A percentile compares a stretch with the other conserved stretches of the same genome.
These are phyloP conservation scores for Davidsoniella virescens DNA, from an alignment of 2,329 filamentous ascomycete species.

Conservation along the genomic window DNA sequence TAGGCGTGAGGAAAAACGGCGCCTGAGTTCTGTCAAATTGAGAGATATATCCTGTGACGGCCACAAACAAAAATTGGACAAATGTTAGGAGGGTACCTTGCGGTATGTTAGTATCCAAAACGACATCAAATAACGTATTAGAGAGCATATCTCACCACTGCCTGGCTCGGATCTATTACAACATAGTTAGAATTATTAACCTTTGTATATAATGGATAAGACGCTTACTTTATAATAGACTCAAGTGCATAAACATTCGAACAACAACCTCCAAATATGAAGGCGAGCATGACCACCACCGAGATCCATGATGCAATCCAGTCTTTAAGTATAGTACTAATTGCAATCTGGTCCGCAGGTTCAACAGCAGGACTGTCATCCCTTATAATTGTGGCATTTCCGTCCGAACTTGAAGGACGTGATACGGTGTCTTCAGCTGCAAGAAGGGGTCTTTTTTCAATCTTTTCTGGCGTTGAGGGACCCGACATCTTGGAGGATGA, in stretches of 20 bases:
- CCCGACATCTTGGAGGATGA: too few species aligned
- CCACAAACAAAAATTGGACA: conserved; percentile 74
- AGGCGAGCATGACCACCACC: conserved; percentile 40
- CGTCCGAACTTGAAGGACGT: too few species aligned
- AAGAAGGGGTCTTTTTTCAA: too few species aligned
- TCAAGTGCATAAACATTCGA: conserved; percentile 96
- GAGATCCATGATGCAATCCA: conserved; percentile 26
- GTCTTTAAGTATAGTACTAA: neutral
- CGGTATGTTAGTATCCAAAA: conserved; percentile 13
- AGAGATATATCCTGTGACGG: conserved; percentile 58
- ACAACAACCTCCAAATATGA: conserved; percentile 94
- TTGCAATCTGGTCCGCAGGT: neutral
- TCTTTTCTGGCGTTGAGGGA: too few species aligned
- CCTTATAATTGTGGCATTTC: too few species aligned
- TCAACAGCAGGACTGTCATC: too few species aligned
- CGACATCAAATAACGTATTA: neutral
- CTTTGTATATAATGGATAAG: neutral
- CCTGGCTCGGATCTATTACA: conserved; percentile 56
- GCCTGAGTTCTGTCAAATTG: conserved; percentile 53
- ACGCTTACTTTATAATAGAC: conserved; percentile 74
- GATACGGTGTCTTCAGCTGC: too few species aligned
- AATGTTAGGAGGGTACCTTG: conserved; percentile 77
- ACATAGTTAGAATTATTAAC: neutral
- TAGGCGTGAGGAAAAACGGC: conserved; percentile 57
- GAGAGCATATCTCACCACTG: conserved; percentile 43